phyloP scores from a whole-genome alignment of 2,329 filamentous ascomycete genomes.

The Pseudocercospora fijiensis region DNA sequence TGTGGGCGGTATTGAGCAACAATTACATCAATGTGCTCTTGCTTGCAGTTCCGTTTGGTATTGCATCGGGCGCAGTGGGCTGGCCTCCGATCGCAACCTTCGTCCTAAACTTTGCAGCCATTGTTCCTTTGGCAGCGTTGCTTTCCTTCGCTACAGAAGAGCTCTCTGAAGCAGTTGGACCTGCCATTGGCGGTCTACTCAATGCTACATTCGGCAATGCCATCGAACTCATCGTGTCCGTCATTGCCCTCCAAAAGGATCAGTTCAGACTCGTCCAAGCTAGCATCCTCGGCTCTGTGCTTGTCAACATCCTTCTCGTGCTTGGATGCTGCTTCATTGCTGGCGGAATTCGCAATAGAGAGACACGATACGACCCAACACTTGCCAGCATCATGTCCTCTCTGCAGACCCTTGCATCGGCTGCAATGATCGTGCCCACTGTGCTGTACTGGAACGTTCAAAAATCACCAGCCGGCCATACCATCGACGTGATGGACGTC shows the following conservation, averaged over 20 bases:
- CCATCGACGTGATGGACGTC: conserved; percentile 49
- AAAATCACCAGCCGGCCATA: conserved; percentile 41
- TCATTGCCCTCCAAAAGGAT: conserved; percentile 77
- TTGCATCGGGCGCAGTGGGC: conserved; percentile 60
- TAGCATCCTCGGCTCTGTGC: conserved; percentile 93
- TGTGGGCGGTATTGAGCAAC: conserved; percentile 40
- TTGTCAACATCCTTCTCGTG: conserved; percentile 84
- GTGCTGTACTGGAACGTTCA: conserved; percentile 51
- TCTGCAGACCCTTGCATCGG: conserved; percentile 55
- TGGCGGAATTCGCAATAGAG: conserved; percentile 46
- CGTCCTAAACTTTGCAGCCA: conserved; percentile 75
- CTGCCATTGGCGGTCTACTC: conserved; percentile 70
- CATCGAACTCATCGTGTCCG: conserved; percentile 80
- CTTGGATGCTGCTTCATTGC: conserved; percentile 55
- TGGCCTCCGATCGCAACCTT: conserved; percentile 70
- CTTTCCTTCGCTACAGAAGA: conserved; percentile 77
- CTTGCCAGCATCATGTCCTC: conserved; percentile 74
- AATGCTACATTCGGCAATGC: conserved; percentile 82
- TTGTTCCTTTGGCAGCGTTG: conserved; percentile 70
- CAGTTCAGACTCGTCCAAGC: conserved; percentile 94
- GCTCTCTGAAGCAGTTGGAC: conserved; percentile 68
- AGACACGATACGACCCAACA: conserved; percentile 64
- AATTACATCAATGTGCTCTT: conserved; percentile 68
- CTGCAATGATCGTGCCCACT: conserved; percentile 54
- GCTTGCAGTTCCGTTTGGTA: conserved; percentile 70